Base-by-base conservation (phyloP, 768 basidiomycete species). In the Phlebiopsis flavidoalba region DNA sequence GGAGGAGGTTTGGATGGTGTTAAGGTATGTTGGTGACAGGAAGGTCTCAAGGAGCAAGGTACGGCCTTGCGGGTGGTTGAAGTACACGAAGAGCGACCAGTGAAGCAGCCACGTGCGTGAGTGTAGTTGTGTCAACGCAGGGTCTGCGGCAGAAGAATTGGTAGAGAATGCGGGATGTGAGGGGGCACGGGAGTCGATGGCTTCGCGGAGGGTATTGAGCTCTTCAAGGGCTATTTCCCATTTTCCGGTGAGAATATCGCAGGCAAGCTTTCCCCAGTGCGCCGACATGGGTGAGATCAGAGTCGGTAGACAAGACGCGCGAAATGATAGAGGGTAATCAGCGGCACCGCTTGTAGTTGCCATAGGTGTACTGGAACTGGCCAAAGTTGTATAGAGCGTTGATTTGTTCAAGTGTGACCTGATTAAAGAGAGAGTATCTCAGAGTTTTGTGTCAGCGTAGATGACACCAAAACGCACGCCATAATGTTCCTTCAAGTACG, bases 41-140 rank as follows among this genome's bases (percentile, higher is more conserved):
- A 98, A 99, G 0, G 92, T 93, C 71, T 98, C 97, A 66, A 99
- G 88, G 60, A 98, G 87, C 17, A 93, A 85, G 0, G 91, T 91
- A 46, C 95, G 87, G 26, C 93, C 95, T 67, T 95, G 86, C 0
- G 87, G 86, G 75, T 98, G 93, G 77, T 97, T 98, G 80, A 95
- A 99, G 78, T 96, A 98, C 59, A 98, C 94, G 73, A 98, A 98
- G 53, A 99, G 86, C 1, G 90, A 92, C 97, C 96, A 99, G 76
- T 98, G 97, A 7, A 93, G 86, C 62, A 96, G 83, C 95, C 96
- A 98, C 19, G 95, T 93, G 60, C 97, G 86, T 2, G 94, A 92
- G 74, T 98, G 95, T 33, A 99, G 81, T 69, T 97, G 93, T 40
- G 84, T 81, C 31, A 95, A 82, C n/a, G 88, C 87, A 43, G 87